phyloP scores from a whole-genome alignment of 345 rosid genomes.

The Isatis tinctoria region DNA sequence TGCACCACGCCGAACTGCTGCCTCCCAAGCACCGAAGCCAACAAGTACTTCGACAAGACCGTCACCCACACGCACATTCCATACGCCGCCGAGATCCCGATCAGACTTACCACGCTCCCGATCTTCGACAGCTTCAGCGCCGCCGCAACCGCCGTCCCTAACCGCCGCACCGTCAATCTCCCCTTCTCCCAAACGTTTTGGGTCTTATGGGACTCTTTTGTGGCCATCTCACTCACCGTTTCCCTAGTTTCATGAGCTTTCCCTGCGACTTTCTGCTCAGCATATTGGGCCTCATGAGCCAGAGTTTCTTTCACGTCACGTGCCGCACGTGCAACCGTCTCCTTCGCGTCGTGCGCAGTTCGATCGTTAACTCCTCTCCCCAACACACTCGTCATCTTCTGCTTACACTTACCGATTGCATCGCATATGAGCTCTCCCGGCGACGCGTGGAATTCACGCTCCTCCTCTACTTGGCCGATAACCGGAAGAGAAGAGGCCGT shows the following conservation, averaged over 20 bases:
- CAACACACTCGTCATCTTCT: slow-evolving; percentile 35
- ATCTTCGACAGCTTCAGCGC: slow-evolving; percentile 18
- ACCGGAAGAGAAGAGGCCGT: slow-evolving; percentile 16
- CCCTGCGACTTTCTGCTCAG: not conserved
- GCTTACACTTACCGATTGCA: slow-evolving; percentile 43
- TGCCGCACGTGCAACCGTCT: not conserved
- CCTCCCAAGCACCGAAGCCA: slow-evolving; percentile 49
- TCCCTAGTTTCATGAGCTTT: not conserved
- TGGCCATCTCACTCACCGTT: not conserved
- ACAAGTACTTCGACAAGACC: slow-evolving; percentile 53
- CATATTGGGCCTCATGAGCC: not conserved
- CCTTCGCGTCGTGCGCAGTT: not conserved
- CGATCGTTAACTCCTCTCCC: slow-evolving; percentile 35
- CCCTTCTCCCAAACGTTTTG: slow-evolving; percentile 18
- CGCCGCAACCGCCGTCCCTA: not conserved
- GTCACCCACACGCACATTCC: slow-evolving; percentile 85
- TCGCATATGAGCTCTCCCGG: slow-evolving; percentile 49
- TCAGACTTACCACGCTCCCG: slow-evolving; percentile 35
- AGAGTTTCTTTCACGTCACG: not conserved
- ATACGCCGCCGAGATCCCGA: slow-evolving; percentile 54
- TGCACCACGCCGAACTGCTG: slow-evolving; percentile 59
- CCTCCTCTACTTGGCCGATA: not conserved
- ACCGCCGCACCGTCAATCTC: not conserved
- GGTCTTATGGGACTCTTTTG: slow-evolving; percentile 18
- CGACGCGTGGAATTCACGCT: not conserved